Conservation (phyloP, 495 filamentous ascomycete genomes). For the Extremus antarcticus region DNA sequence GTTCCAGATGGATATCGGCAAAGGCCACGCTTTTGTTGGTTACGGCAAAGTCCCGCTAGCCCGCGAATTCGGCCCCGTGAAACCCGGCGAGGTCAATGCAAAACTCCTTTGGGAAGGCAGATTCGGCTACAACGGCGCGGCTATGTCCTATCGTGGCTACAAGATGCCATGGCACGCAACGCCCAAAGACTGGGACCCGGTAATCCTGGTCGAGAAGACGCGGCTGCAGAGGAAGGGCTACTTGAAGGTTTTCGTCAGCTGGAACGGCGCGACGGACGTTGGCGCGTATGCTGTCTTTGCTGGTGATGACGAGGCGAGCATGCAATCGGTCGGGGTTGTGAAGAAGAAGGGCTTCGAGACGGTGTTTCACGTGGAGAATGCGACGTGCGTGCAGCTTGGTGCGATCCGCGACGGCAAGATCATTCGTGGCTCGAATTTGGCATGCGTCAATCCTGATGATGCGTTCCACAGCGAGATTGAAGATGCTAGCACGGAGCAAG, state of each 20-base stretch:
- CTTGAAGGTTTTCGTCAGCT: conserved; percentile 6
- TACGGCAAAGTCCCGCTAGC: conserved; percentile 16
- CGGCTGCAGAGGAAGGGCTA: neutral
- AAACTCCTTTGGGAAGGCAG: conserved; percentile 14
- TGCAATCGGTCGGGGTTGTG: neutral
- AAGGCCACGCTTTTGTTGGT: conserved; percentile 12
- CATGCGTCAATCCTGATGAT: neutral
- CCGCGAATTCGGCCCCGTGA: conserved; percentile 7
- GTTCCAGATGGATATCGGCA: conserved; percentile 2
- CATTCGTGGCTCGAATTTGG: neutral
- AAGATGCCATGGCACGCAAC: conserved; percentile 16
- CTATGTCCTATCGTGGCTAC: conserved; percentile 14
- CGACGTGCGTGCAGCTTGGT: neutral
- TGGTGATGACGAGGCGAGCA: neutral
- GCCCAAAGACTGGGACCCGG: conserved; percentile 5
- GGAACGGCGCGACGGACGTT: conserved; percentile 13
- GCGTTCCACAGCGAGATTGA: neutral
- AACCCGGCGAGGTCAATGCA: neutral
- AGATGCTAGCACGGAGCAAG: neutral
- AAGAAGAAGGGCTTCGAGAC: conserved; percentile 11
- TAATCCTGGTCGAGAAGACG: neutral
- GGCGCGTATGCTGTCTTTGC: neutral
- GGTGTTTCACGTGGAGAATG: neutral
- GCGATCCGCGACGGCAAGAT: neutral
- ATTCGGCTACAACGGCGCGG: conserved; percentile 5